Base-by-base conservation (phyloP, 1,284 basidiomycete genomes). In the Trametes pubescens region DNA sequence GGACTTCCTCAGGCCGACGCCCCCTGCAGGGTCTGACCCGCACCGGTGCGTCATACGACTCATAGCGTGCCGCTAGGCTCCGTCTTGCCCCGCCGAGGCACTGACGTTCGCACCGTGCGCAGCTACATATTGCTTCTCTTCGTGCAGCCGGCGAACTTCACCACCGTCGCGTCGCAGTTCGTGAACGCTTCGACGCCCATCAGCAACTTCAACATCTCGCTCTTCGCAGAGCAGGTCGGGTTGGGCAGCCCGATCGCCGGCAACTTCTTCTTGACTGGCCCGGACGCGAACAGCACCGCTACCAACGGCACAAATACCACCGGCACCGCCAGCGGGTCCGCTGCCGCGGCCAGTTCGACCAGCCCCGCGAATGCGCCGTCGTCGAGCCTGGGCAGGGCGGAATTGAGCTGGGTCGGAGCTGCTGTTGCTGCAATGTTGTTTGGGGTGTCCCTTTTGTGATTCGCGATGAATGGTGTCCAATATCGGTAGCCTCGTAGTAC, bases 21-120 rank as follows among this genome's bases (percentile, higher is more conserved):
- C 82, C 8, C 81, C 82, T 2, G 71, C 73, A 24, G 81, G 80
- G 0, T 84, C 82, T 51, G 80, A 81, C 69, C 79, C 82, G n/a
- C 83, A 85, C 65, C 76, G 82, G 83, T 43, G 16, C 14, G 40
- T 84, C 29, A 43, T n/a, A n/a, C n/a, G n/a, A n/a, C n/a, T n/a
- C n/a, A n/a, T 59, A 59, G 16, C 24, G 11, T 21, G n/a, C 14
- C 37, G 11, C 26, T 47, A 14, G 29, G 10, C 40, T 18, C 16
- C 16, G 16, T 43, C 6, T 14, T 26, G 29, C 22, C 16, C 35
- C 34, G 24, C 35, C 14, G 46, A 24, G 29, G 22, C 35, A 51
- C 32, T 46, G 29, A 52, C 18, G 52, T 34, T 24, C n/a, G n/a
- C 62, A 21, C 26, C 37, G 21, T 40, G 35, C 13, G 22, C 62